Conservation (phyloP, 2,329 filamentous ascomycete genomes). For the Emericellopsis cladophorae region DNA sequence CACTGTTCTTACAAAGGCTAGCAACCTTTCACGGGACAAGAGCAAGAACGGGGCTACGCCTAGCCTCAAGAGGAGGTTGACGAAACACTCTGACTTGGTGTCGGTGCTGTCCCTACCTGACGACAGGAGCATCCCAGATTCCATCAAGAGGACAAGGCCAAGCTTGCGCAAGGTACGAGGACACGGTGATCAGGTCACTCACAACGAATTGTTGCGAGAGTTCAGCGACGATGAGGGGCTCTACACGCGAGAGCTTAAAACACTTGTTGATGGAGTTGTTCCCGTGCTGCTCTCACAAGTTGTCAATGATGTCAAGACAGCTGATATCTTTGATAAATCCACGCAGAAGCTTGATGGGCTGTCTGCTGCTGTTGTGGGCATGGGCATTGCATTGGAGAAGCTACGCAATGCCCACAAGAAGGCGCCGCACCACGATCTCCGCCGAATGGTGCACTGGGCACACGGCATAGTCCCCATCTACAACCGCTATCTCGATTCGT, state of each 20-base stretch:
- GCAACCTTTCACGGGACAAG: slow-evolving; percentile 26
- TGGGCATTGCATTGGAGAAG: slow-evolving; percentile 83
- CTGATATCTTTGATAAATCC: slow-evolving; percentile 52
- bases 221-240: slow-evolving; percentile 74
- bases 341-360: slow-evolving; percentile 42
- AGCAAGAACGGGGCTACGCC: slow-evolving; percentile 28
- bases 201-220: slow-evolving; percentile 66
- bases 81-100: slow-evolving; percentile 86
- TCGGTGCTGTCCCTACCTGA: slow-evolving; percentile 74
- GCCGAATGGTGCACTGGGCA: slow-evolving; percentile 69
- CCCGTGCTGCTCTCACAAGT: slow-evolving; percentile 82
- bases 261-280: slow-evolving; percentile 87
- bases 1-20: slow-evolving; percentile 33
- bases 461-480: slow-evolving; percentile 69
- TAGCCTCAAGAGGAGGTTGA: slow-evolving; percentile 61
- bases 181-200: slow-evolving; percentile 52
- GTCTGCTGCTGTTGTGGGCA: slow-evolving; percentile 81
- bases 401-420: slow-evolving; percentile 69
- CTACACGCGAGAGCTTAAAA: slow-evolving; percentile 84
- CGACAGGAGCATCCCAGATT: slow-evolving; percentile 38
- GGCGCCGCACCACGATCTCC: slow-evolving; percentile 61
- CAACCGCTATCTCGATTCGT: slow-evolving; percentile 71
- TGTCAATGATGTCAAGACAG: slow-evolving; percentile 50
- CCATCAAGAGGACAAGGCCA: slow-evolving; percentile 57
- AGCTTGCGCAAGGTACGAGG: slow-evolving; percentile 66